A percentile compares a stretch with the other conserved stretches of the same genome.
These are phyloP conservation scores for Casuarina glauca DNA, from an alignment of 306 rosid species.

Conservation along the genomic window DNA sequence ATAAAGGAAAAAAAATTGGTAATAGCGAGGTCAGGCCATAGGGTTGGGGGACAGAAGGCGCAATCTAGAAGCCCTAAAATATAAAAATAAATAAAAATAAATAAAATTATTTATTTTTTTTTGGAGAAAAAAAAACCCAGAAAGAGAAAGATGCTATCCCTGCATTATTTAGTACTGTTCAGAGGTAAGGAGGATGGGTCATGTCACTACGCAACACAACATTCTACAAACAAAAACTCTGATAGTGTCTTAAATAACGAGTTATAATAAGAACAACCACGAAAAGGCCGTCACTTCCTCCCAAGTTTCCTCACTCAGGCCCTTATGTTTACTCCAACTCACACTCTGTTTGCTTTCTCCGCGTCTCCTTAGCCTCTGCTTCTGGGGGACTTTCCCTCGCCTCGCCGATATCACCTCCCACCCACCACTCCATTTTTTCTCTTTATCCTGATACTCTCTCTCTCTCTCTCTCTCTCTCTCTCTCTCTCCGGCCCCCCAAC, in stretches of 20 bases:
- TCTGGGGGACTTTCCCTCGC: conserved; percentile 37
- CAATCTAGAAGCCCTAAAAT: conserved; percentile 3
- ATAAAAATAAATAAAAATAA: too few relatives aligned
- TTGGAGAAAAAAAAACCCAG: neutral
- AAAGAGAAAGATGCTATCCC: conserved; percentile 12
- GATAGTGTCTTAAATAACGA: neutral
- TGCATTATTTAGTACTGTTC: conserved; percentile 1
- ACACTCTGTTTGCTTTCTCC: conserved; percentile 28
- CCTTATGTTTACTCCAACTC: conserved; percentile 1
- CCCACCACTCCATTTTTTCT: neutral
- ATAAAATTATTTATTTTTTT: too few relatives aligned
- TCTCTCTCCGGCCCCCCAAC: conserved; percentile 10
- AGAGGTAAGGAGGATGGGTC: conserved; percentile 12
- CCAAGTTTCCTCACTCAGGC: neutral
- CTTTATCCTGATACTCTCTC: conserved; percentile 1
- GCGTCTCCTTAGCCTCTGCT: conserved; percentile 42
- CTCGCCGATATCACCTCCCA: conserved; percentile 29
- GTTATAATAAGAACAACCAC: neutral
- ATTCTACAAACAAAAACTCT: conserved; percentile 2
- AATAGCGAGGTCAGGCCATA: neutral
- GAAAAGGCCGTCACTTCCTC: neutral
- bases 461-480: neutral
- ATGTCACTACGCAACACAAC: conserved; percentile 10
- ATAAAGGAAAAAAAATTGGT: neutral
- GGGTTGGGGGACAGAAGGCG: conserved; percentile 7